phyloP scores from a whole-genome alignment of 805 yeast species.

The Candida michaelii region DNA sequence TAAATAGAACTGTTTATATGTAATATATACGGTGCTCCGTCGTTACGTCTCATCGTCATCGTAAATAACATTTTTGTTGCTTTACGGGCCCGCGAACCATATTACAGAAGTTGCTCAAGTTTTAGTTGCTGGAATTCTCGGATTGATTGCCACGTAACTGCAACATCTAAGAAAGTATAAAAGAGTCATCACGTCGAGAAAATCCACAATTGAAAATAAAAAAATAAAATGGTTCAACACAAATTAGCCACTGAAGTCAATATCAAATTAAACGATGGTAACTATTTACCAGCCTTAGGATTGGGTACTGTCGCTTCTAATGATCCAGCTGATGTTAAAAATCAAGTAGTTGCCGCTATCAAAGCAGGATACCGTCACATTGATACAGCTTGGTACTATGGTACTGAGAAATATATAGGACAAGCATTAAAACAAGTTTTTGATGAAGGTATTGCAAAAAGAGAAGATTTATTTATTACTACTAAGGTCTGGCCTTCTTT shows the following conservation, averaged over 20 bases:
- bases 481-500: conserved; percentile 46
- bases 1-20: background rate
- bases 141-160: conserved; percentile 2
- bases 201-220: no score
- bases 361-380: conserved; percentile 50
- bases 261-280: conserved; percentile 57
- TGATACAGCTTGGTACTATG: conserved; percentile 54
- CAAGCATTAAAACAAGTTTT: conserved; percentile 48
- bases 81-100: background rate
- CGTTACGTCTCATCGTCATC: background rate
- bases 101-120: conserved; percentile 2
- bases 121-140: conserved; percentile 3
- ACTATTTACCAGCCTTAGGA: conserved; percentile 63
- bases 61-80: background rate
- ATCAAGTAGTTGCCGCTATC: conserved; percentile 36
- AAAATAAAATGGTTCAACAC: conserved; percentile 6
- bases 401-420: conserved; percentile 44
- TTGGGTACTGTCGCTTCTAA: conserved; percentile 50
- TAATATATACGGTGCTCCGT: background rate
- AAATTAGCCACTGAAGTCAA: conserved; percentile 34
- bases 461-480: conserved; percentile 45
- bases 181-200: no score
- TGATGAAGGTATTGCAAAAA: conserved; percentile 46
- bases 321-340: conserved; percentile 29
- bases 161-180: no score